phyloP scores from a whole-genome alignment of 345 rosid genomes.

The Syzygium jambos region DNA sequence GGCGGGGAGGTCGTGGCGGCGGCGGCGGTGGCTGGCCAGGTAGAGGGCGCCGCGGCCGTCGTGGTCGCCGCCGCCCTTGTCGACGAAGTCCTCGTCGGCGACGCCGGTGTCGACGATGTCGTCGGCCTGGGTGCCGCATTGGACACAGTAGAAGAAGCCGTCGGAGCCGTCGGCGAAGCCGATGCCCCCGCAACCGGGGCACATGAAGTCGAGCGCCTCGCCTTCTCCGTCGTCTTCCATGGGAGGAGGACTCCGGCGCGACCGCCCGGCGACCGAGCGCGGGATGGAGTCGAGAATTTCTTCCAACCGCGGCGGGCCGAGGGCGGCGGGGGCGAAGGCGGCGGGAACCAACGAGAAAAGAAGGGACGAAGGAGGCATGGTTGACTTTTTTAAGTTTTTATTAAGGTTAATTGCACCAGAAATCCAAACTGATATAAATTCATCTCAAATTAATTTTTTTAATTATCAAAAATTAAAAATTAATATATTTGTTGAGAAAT shows the following conservation, averaged over 20 bases:
- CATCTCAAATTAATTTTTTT: too few relatives aligned
- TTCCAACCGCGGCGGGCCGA: background rate
- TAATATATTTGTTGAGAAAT: accelerated
- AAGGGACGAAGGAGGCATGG: background rate
- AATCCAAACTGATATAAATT: too few relatives aligned
- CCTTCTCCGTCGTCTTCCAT: conserved; percentile 3
- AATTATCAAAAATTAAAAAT: accelerated
- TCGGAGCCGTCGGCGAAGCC: conserved; percentile 34
- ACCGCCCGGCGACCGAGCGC: background rate
- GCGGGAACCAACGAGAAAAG: background rate
- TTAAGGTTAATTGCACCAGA: background rate
- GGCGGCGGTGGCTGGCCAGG: conserved; percentile 25
- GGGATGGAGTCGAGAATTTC: background rate
- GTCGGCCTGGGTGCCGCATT: conserved; percentile 34
- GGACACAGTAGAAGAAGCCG: conserved; percentile 49
- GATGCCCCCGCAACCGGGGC: conserved; percentile 42
- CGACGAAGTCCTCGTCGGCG: conserved; percentile 48
- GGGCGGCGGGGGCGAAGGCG: background rate
- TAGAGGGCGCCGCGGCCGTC: conserved; percentile 37
- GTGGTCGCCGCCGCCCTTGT: conserved; percentile 25
- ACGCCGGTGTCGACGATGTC: conserved; percentile 47
- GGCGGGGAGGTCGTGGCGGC: background rate
- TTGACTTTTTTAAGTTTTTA: background rate
- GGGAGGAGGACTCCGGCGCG: background rate
- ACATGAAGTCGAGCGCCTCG: conserved; percentile 11